Evolutionary conservation across 345 rosid genomes (phyloP).

Genomic region (Hibiscus mutabilis): DNA sequence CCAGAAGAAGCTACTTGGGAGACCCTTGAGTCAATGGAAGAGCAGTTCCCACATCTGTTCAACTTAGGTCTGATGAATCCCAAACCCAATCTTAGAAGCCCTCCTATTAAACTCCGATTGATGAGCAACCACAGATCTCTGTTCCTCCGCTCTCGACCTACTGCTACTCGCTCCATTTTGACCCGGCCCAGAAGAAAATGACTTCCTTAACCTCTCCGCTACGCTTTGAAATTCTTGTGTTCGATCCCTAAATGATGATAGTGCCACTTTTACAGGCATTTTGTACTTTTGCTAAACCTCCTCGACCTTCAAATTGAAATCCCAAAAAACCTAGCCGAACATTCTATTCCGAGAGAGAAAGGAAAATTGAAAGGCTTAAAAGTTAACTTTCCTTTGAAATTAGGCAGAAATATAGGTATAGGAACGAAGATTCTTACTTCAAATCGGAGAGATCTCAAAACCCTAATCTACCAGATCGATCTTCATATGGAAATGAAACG

Average conservation of each 20-base stretch:
- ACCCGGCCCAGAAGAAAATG: not conserved
- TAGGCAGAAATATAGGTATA: not conserved
- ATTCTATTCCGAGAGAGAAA: not conserved
- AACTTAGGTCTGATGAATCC: conserved; percentile 77
- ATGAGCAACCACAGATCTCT: conserved; percentile 42
- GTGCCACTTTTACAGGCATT: not conserved
- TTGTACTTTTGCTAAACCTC: not conserved
- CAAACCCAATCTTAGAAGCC: conserved; percentile 52
- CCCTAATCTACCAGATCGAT: not conserved
- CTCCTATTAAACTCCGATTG: conserved; percentile 65
- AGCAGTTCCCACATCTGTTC: too few species aligned
- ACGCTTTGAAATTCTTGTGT: conserved; percentile 1
- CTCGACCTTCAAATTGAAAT: not conserved
- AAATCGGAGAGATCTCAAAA: conserved; percentile 2
- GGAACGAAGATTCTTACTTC: conserved; percentile 3
- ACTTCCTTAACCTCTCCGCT: not conserved
- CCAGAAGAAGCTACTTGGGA: too few species aligned
- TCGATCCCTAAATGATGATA: conserved; percentile 2
- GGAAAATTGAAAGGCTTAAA: not conserved
- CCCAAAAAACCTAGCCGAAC: not conserved
- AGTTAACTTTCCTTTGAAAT: not conserved
- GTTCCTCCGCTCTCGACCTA: conserved; percentile 30
- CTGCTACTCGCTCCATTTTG: not conserved
- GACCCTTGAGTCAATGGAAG: too few species aligned
- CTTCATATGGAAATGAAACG: not conserved